A percentile compares a stretch with the other conserved stretches of the same genome.
These are phyloP conservation scores for Lichtheimia corymbifera DNA, from an alignment of 371 early-diverging fungal species.

Conservation along the genomic window DNA sequence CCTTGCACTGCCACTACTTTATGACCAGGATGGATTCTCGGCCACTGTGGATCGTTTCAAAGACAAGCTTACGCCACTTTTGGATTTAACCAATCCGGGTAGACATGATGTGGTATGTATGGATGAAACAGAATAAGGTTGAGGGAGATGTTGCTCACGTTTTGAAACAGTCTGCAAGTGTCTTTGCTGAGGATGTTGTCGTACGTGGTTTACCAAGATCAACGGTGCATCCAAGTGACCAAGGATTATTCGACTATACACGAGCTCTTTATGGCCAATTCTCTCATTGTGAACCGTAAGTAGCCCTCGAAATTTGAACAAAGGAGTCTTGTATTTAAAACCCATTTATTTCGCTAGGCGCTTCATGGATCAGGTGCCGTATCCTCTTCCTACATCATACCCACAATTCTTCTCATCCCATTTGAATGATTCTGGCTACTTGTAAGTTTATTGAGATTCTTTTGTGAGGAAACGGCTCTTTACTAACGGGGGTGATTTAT, in stretches of 20 bases:
- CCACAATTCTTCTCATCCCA: slow-evolving; percentile 32
- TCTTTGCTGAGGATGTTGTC: slow-evolving; percentile 35
- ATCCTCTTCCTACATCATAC: slow-evolving; percentile 43
- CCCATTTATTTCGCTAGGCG: slow-evolving; percentile 3
- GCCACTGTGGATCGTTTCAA: slow-evolving; percentile 18
- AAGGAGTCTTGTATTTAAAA: background rate
- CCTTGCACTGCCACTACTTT: slow-evolving; percentile 50
- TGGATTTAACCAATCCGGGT: background rate
- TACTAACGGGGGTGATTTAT: background rate
- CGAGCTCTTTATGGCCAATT: slow-evolving; percentile 21
- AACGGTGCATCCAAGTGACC: slow-evolving; percentile 4
- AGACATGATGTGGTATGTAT: no score
- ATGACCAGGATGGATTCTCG: slow-evolving; percentile 23
- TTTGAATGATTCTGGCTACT: slow-evolving; percentile 17
- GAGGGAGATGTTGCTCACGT: no score
- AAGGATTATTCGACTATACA: slow-evolving; percentile 15
- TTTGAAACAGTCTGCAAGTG: slow-evolving; percentile 1
- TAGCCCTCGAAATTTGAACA: background rate
- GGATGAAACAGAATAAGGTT: no score
- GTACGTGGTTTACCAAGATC: slow-evolving; percentile 33
- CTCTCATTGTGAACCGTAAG: slow-evolving; percentile 22
- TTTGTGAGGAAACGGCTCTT: background rate
- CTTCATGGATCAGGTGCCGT: slow-evolving; percentile 15
- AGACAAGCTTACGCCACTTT: slow-evolving; percentile 12
- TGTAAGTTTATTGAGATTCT: slow-evolving; percentile 12